Conservation (phyloP, 306 rosid genomes). For the Corylus avellana region DNA sequence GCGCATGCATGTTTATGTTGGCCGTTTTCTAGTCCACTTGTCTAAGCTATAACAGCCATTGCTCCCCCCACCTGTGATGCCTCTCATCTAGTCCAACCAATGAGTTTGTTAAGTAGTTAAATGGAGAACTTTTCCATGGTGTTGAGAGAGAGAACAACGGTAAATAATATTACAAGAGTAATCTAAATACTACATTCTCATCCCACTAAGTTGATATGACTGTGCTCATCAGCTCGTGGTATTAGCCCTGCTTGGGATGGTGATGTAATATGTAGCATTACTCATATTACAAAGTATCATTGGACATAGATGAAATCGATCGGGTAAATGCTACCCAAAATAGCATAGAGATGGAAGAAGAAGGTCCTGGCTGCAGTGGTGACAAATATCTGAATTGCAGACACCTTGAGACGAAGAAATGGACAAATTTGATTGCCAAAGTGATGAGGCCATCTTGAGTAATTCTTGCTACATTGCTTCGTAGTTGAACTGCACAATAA, state of each 20-base stretch:
- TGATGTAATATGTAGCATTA: too few species aligned
- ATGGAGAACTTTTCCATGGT: background rate
- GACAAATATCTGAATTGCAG: slow-evolving; percentile 30
- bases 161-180: background rate
- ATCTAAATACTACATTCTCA: too few species aligned
- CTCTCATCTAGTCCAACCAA: background rate
- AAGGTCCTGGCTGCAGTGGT: background rate
- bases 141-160: background rate
- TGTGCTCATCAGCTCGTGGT: too few species aligned
- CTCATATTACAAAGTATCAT: background rate
- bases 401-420: slow-evolving; percentile 35
- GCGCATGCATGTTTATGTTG: background rate
- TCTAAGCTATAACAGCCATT: background rate
- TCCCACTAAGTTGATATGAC: too few species aligned
- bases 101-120: background rate
- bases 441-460: slow-evolving; percentile 25
- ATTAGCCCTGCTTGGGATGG: too few species aligned
- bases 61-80: background rate
- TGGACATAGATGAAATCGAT: slow-evolving; percentile 25
- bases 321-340: slow-evolving; percentile 30
- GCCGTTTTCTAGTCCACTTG: background rate
- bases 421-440: slow-evolving; percentile 26
- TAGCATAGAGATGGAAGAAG: slow-evolving; percentile 10
- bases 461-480: slow-evolving; percentile 7
- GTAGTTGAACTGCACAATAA: slow-evolving; percentile 26